Evolutionary conservation across 805 yeast species (phyloP), one percentile per base, ranked within the genome.

Genomic region (Hanseniaspora nectarophila): DNA sequence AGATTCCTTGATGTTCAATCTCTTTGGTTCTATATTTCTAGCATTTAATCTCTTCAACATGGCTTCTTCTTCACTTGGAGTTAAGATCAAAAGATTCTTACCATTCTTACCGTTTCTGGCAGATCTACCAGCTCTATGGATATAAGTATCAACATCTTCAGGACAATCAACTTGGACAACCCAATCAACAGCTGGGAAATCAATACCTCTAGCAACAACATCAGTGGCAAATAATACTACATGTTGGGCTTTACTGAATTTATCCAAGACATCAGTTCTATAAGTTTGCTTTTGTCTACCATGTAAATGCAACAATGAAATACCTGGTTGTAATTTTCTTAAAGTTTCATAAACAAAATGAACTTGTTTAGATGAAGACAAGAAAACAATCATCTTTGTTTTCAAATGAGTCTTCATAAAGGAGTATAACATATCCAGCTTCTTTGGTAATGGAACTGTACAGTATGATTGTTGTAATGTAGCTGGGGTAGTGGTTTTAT

Each of bases 161-260:
- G 96, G 95, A 60, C 94, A 85, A 63, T 87, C 96, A 0, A 86
- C 74, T 64, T 87, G 96, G 8, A 87, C 72, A n/a, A 87, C 95
- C 96, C 96, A 87, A 62, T 88, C 94, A 46, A 87, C 85, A 5
- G 89, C 85, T 0, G 96, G 95, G 66, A 88, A 86, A 65, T 87
- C 96, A 38, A 87, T 75, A 16, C 96, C 96, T 63, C 96, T 72
- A 1, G 96, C 95, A 12, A 86, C 95, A 43, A 87, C 82, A 67
- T 87, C 96, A 0, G 96, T 87, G 0, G 95, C 92, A 61, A 87
- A 80, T 45, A 87, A 68, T 68, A 95, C 86, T 15, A 85, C 85
- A 51, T 83, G 77, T 58, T 82, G 84, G 2, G 94, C 81, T 54
- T 81, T 77, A 9, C 87, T 76, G 64, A 86, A 87, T 65, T 84